phyloP scores from a whole-genome alignment of 129 eudicot genomes.

The Escallonia rubra region DNA sequence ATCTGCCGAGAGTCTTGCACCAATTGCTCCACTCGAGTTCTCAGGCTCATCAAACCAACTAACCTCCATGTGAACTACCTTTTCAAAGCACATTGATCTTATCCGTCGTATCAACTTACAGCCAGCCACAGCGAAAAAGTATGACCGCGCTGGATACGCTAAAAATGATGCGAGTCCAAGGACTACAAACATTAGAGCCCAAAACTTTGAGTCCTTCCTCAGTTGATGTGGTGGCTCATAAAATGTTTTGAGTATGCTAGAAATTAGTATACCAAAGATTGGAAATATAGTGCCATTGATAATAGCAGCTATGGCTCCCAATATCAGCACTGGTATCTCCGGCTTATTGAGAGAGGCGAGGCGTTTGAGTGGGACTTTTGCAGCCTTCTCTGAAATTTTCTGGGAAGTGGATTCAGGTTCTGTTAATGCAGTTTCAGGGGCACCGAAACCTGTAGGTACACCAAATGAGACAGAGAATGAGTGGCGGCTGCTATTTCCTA shows the following conservation, averaged over 20 bases:
- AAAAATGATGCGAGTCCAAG: conserved; percentile 50
- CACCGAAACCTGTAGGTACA: conserved; percentile 40
- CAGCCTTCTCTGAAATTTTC: conserved; percentile 38
- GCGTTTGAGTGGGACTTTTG: conserved; percentile 54
- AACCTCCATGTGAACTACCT: conserved; percentile 74
- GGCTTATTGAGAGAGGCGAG: conserved; percentile 84
- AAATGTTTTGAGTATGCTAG: conserved; percentile 60
- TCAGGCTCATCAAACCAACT: conserved; percentile 84
- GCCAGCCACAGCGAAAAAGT: conserved; percentile 75
- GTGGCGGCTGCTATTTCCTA: conserved; percentile 41
- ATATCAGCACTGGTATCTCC: conserved; percentile 58
- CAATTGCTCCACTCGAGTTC: conserved; percentile 76
- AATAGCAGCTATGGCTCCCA: conserved; percentile 60
- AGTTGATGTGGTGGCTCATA: conserved; percentile 48
- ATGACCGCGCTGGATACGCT: conserved; percentile 55
- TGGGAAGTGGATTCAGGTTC: conserved; percentile 16
- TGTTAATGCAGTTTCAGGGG: conserved; percentile 15
- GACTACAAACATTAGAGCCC: conserved; percentile 67
- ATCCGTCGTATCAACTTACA: conserved; percentile 57
- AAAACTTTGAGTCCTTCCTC: conserved; percentile 53
- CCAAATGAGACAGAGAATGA: conserved; percentile 47
- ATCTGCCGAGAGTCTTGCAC: conserved; percentile 76
- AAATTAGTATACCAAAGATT: conserved; percentile 48
- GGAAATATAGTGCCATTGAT: conserved; percentile 66
- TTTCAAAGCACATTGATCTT: conserved; percentile 68